Evolutionary conservation across 768 basidiomycete species (phyloP).

Genomic region (Lenzites betulinus): DNA sequence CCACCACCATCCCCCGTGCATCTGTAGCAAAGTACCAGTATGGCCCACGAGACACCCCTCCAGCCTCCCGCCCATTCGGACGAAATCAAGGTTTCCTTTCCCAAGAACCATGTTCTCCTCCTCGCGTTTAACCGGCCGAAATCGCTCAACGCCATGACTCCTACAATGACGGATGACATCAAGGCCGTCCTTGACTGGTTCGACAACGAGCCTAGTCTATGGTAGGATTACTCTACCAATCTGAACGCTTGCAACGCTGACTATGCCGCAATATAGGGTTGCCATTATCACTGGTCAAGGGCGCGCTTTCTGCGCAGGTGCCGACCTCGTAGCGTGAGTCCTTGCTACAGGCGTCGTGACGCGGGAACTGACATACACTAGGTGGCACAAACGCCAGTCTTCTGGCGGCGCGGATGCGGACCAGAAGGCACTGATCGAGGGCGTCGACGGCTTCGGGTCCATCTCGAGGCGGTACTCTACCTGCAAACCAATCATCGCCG

Average conservation of each 20-base stretch:
- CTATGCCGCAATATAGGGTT: constrained; percentile 49
- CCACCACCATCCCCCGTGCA: background rate
- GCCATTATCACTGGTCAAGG: constrained; percentile 74
- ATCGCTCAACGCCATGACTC: constrained; percentile 73
- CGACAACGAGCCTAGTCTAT: constrained; percentile 68
- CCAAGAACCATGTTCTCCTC: constrained; percentile 52
- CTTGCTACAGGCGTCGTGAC: too few relatives aligned
- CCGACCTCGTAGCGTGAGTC: constrained; percentile 72
- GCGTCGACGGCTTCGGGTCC: constrained; percentile 67
- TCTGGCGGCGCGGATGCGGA: constrained; percentile 43
- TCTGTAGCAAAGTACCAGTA: background rate
- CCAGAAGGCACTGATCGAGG: constrained; percentile 41
- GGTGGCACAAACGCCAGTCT: constrained; percentile 62
- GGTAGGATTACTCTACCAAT: constrained; percentile 47
- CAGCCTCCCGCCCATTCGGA: constrained; percentile 37
- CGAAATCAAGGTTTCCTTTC: constrained; percentile 43
- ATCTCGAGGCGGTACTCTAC: constrained; percentile 65
- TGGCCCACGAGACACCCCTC: background rate
- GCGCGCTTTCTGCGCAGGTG: constrained; percentile 76
- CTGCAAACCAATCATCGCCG: constrained; percentile 77
- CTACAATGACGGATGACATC: constrained; percentile 56
- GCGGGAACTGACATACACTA: constrained; percentile 27
- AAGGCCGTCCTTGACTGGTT: constrained; percentile 66
- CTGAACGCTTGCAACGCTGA: background rate
- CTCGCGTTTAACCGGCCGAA: constrained; percentile 69